A percentile compares a stretch with the other conserved stretches of the same genome.
Evolutionary conservation across 176 grass and related monocot genomes (phyloP).

Genomic region (Ananas comosus): DNA sequence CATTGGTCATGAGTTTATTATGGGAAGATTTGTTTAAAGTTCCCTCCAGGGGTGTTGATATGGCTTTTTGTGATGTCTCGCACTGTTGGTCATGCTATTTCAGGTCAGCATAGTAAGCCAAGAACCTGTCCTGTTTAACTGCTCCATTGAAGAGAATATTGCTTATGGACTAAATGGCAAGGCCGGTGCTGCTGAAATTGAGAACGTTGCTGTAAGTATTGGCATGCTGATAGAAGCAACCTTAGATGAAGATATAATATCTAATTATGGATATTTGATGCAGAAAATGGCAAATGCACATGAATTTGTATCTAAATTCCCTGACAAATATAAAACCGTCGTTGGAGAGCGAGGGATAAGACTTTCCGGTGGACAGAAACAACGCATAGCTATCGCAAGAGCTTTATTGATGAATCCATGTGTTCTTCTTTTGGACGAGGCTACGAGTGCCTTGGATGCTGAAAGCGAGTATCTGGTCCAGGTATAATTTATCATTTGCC

Average conservation of each 20-base stretch:
- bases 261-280: neutral
- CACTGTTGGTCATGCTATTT: slow-evolving; percentile 14
- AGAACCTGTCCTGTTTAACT: slow-evolving; percentile 92
- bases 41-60: too few relatives aligned
- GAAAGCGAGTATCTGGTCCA: slow-evolving; percentile 98
- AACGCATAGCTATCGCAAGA: slow-evolving; percentile 93
- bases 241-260: too few relatives aligned
- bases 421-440: slow-evolving; percentile 91
- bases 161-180: slow-evolving; percentile 74
- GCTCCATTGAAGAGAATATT: slow-evolving; percentile 98
- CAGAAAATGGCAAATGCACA: slow-evolving; percentile 99
- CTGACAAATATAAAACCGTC: slow-evolving; percentile 72
- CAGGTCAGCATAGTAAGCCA: slow-evolving; percentile 99
- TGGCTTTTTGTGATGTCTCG: too few relatives aligned
- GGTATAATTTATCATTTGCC: slow-evolving; percentile 26
- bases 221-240: neutral
- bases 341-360: slow-evolving; percentile 90
- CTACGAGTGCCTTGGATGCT: slow-evolving; percentile 91
- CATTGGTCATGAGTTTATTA: too few relatives aligned
- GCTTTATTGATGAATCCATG: slow-evolving; percentile 95
- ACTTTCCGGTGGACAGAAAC: slow-evolving; percentile 89
- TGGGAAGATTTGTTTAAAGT: too few relatives aligned
- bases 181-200: slow-evolving; percentile 45
- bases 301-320: slow-evolving; percentile 74
- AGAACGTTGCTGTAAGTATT: slow-evolving; percentile 73